phyloP scores from a whole-genome alignment of 1,284 basidiomycete species.

The Inonotus obliquus region DNA sequence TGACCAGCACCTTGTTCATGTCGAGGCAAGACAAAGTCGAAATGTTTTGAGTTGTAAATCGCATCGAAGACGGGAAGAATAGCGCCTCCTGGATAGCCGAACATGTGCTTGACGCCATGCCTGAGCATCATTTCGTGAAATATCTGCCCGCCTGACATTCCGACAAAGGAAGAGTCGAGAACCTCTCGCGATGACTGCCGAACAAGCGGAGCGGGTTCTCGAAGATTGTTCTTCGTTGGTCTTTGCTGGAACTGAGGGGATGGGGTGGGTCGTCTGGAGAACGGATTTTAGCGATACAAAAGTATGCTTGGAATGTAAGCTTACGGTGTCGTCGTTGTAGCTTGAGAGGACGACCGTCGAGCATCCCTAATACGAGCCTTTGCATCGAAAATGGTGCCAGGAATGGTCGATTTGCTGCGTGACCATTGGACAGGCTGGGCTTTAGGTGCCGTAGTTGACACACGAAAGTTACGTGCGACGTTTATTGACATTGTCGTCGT shows the following conservation, averaged over 20 bases:
- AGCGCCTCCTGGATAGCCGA: conserved; percentile 97
- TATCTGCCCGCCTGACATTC: conserved; percentile 93
- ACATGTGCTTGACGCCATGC: conserved; percentile 94
- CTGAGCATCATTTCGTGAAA: conserved; percentile 99
- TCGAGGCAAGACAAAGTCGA: conserved; percentile 92
- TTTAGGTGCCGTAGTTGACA: conserved; percentile 6
- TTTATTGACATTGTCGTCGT: conserved; percentile 11
- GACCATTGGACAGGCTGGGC: conserved; percentile 9
- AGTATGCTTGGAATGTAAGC: conserved; percentile 35
- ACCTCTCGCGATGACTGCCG: conserved; percentile 36
- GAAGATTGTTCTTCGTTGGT: conserved; percentile 48
- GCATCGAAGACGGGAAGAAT: conserved; percentile 99
- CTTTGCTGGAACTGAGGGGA: conserved; percentile 65
- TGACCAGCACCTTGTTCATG: conserved; percentile 99
- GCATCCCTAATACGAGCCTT: conserved; percentile 69
- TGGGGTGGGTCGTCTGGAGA: conserved; percentile 56
- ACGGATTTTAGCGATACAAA: conserved; percentile 15
- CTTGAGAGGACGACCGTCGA: conserved; percentile 43
- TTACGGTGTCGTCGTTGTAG: conserved; percentile 56
- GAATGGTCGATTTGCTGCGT: conserved; percentile 23
- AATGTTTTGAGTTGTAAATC: conserved; percentile 94
- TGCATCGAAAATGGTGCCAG: conserved; percentile 58
- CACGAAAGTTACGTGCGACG: conserved; percentile 14
- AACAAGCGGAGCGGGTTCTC: conserved; percentile 37
- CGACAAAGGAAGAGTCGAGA: conserved; percentile 81